These are phyloP conservation scores for Pleurotus platypus DNA, from an alignment of 768 basidiomycete genomes.

Conservation along the genomic window DNA sequence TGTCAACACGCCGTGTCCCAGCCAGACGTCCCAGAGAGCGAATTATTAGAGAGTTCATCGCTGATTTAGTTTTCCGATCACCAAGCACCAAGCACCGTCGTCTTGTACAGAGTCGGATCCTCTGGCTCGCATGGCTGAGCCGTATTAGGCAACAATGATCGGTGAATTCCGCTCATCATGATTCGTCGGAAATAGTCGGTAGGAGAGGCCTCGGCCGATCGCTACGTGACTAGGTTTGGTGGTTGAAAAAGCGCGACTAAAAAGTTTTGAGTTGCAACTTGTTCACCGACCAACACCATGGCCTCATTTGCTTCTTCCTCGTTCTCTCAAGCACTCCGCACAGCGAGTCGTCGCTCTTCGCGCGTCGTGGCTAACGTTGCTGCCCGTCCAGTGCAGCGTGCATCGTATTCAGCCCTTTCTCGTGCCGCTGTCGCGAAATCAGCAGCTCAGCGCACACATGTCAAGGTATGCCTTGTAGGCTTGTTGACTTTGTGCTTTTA, in stretches of 20 bases:
- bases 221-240: conserved; percentile 7
- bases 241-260: conserved; percentile 16
- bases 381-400: conserved; percentile 41
- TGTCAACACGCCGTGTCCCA: too few relatives aligned
- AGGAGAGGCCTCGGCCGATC: conserved; percentile 20
- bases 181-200: conserved; percentile 18
- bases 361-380: conserved; percentile 39
- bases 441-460: conserved; percentile 22
- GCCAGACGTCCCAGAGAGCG: too few relatives aligned
- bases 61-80: too few relatives aligned
- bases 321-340: conserved; percentile 51
- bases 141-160: too few relatives aligned
- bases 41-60: too few relatives aligned
- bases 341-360: conserved; percentile 63
- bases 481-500: conserved; percentile 10
- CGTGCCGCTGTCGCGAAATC: conserved; percentile 42
- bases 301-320: conserved; percentile 63
- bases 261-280: conserved; percentile 10
- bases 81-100: too few relatives aligned
- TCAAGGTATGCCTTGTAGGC: conserved; percentile 26
- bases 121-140: too few relatives aligned
- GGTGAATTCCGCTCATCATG: too few relatives aligned
- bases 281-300: conserved; percentile 42
- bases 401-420: conserved; percentile 69
- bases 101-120: too few relatives aligned